Evolutionary conservation across 176 grass and related monocot genomes (phyloP).

Genomic region (Oryza officinalis): DNA sequence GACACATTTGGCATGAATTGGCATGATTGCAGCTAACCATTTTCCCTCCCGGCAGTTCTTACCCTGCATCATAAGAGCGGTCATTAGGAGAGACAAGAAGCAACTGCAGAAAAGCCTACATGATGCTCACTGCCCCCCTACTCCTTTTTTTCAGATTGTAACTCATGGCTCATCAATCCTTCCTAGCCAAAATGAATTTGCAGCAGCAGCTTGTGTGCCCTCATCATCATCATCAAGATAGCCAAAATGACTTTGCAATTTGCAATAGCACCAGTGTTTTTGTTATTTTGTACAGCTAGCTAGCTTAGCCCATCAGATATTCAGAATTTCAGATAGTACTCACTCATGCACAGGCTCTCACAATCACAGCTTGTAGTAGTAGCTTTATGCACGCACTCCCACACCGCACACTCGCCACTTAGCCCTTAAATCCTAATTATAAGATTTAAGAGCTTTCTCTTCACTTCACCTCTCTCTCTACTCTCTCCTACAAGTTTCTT

Average conservation of each 20-base stretch:
- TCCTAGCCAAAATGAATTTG: constrained; percentile 34
- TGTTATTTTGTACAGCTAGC: background rate
- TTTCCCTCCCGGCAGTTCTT: constrained; percentile 1
- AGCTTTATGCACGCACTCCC: constrained; percentile 52
- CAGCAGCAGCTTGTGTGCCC: background rate
- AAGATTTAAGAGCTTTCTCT: constrained; percentile 5
- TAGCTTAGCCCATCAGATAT: constrained; percentile 7
- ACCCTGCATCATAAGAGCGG: constrained; percentile 26
- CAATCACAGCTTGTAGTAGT: background rate
- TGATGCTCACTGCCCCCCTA: constrained; percentile 29
- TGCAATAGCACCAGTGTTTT: background rate
- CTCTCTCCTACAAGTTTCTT: constrained; percentile 24
- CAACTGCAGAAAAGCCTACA: constrained; percentile 11
- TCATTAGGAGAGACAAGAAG: constrained; percentile 30
- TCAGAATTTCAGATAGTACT: background rate
- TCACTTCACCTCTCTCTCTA: constrained; percentile 15
- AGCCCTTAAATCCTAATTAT: constrained; percentile 19
- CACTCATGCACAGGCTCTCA: background rate
- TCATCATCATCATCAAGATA: constrained; percentile 2
- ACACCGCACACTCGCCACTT: constrained; percentile 47
- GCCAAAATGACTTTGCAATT: background rate
- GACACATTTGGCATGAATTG: background rate
- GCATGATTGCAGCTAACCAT: constrained; percentile 24
- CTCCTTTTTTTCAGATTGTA: background rate
- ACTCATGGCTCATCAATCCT: constrained; percentile 3